These are phyloP conservation scores for Arabis hirsuta DNA, from an alignment of 345 rosid species.

Conservation along the genomic window DNA sequence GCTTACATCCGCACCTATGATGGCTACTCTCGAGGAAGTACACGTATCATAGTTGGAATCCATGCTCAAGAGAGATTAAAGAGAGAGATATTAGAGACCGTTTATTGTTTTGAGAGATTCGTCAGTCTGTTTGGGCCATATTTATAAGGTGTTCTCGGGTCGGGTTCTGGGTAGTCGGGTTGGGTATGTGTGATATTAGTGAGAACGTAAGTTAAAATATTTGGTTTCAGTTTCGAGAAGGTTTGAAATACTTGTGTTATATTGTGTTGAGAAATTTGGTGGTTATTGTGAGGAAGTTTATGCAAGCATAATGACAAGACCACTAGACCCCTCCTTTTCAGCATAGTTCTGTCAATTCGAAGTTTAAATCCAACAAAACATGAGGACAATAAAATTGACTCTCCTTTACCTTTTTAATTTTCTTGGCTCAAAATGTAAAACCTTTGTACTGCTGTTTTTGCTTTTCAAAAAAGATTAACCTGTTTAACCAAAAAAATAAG, in stretches of 20 bases:
- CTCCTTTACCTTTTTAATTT: too few relatives aligned
- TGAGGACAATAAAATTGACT: too few relatives aligned
- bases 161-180: conserved; percentile 5
- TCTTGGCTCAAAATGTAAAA: too few relatives aligned
- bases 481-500: too few relatives aligned
- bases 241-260: conserved; percentile 37
- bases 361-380: too few relatives aligned
- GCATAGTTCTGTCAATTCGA: too few relatives aligned
- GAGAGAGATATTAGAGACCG: neutral
- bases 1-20: conserved; percentile 87
- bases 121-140: conserved; percentile 32
- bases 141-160: conserved; percentile 14
- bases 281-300: conserved; percentile 40
- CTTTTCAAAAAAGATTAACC: too few relatives aligned
- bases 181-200: neutral
- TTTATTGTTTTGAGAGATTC: conserved; percentile 38
- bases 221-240: conserved; percentile 6
- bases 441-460: too few relatives aligned
- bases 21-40: conserved; percentile 59
- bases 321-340: too few relatives aligned
- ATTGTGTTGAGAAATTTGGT: conserved; percentile 27
- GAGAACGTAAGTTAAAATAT: conserved; percentile 39
- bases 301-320: neutral
- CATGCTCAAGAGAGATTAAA: neutral
- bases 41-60: conserved; percentile 3